A percentile compares a stretch with the other conserved stretches of the same genome.
Evolutionary conservation across 202 grass and related monocot genomes (phyloP).

Genomic region (Saccharum hybrid): DNA sequence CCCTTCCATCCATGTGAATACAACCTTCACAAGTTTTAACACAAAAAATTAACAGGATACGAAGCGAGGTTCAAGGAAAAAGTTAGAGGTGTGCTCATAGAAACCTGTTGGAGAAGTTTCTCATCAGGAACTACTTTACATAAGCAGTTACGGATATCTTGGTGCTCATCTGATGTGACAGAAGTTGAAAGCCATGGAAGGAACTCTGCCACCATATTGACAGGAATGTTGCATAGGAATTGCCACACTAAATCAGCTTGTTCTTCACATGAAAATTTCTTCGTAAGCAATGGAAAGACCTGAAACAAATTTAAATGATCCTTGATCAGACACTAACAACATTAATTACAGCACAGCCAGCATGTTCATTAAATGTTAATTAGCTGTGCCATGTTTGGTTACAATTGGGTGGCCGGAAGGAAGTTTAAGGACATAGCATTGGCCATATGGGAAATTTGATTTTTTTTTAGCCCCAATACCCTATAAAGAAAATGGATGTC

Average conservation of each 20-base stretch:
- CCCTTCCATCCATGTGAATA: slow-evolving; percentile 79
- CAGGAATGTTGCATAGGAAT: slow-evolving; percentile 85
- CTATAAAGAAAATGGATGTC: background rate
- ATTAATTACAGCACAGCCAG: slow-evolving; percentile 19
- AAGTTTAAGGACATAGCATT: background rate
- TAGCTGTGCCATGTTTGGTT: background rate
- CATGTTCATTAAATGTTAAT: slow-evolving; percentile 29
- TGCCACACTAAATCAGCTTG: slow-evolving; percentile 96
- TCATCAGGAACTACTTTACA: slow-evolving; percentile 83
- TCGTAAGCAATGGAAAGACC: slow-evolving; percentile 88
- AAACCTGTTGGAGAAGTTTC: slow-evolving; percentile 90
- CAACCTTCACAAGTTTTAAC: slow-evolving; percentile 63
- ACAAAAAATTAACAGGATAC: slow-evolving; percentile 49
- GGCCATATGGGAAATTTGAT: background rate
- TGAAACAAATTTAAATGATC: slow-evolving; percentile 57
- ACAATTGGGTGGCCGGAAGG: background rate
- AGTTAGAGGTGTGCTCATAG: slow-evolving; percentile 15
- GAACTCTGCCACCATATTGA: slow-evolving; percentile 83
- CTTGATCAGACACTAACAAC: slow-evolving; percentile 37
- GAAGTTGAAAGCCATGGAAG: slow-evolving; percentile 80
- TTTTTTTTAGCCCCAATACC: background rate
- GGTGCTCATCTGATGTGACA: slow-evolving; percentile 76
- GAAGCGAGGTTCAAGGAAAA: slow-evolving; percentile 39
- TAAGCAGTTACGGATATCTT: slow-evolving; percentile 74
- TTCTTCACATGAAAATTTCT: slow-evolving; percentile 88